These are phyloP conservation scores for Dioscorea alata DNA, from an alignment of 106 monocot genomes.

Conservation along the genomic window DNA sequence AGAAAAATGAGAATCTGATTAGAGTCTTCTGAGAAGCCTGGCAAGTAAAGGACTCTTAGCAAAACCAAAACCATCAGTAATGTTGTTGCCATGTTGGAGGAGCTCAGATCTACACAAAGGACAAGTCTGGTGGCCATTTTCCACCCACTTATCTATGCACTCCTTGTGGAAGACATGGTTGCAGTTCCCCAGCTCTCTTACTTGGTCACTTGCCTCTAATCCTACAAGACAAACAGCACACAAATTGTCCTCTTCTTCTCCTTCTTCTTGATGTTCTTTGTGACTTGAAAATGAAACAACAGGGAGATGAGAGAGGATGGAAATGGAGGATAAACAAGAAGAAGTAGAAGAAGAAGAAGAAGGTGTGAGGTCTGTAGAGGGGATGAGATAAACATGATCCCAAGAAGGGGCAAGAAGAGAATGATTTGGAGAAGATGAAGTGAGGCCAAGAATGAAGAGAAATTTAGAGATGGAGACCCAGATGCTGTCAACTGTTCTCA, in stretches of 20 bases:
- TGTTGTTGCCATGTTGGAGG: background rate
- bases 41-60: background rate
- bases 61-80: background rate
- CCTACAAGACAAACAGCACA: constrained; percentile 23
- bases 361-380: background rate
- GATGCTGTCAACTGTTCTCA: background rate
- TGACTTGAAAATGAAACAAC: no score
- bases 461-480: background rate
- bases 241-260: background rate
- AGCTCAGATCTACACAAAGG: constrained; percentile 18
- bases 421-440: background rate
- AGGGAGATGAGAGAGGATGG: no score
- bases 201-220: constrained; percentile 15
- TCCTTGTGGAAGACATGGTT: constrained; percentile 22
- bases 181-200: constrained; percentile 33
- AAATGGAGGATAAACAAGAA: no score
- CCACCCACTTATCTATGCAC: constrained; percentile 35
- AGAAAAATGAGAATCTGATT: no score
- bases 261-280: no score
- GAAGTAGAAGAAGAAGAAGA: no score
- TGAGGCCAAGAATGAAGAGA: background rate
- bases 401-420: background rate
- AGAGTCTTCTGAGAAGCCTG: no score
- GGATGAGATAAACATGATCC: background rate
- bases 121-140: constrained; percentile 18